Conservation (phyloP, 2,329 filamentous ascomycete species). For the Trichothecium roseum region DNA sequence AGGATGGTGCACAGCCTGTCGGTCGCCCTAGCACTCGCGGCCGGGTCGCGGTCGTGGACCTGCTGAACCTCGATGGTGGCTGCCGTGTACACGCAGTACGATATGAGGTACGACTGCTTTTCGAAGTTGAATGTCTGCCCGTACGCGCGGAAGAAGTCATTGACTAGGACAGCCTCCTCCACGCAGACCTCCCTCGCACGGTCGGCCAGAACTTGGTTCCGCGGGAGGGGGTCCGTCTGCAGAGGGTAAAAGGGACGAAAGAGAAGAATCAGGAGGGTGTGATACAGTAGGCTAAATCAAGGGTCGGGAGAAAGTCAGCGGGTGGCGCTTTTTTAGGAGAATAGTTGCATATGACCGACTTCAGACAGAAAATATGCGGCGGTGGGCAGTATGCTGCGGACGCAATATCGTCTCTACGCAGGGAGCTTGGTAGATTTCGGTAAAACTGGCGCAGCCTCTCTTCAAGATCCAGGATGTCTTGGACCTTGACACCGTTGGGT, state of each 20-base stretch:
- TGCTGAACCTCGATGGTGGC: slow-evolving; percentile 7
- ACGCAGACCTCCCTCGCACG: background rate
- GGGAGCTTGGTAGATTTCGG: background rate
- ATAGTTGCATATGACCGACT: slow-evolving; percentile 5
- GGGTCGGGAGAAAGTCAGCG: background rate
- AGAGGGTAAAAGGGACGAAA: slow-evolving; percentile 4
- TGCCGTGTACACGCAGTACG: slow-evolving; percentile 12
- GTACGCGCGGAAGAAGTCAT: slow-evolving; percentile 48
- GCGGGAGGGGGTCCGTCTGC: background rate
- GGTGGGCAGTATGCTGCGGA: slow-evolving; percentile 4
- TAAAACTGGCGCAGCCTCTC: slow-evolving; percentile 5
- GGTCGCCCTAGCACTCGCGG: background rate
- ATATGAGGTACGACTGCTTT: slow-evolving; percentile 12
- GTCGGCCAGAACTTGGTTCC: background rate
- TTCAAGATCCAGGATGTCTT: slow-evolving; percentile 5
- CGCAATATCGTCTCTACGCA: slow-evolving; percentile 3
- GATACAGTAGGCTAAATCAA: slow-evolving; percentile 6
- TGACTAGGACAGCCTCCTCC: slow-evolving; percentile 46
- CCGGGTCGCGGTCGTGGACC: slow-evolving; percentile 2
- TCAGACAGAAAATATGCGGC: slow-evolving; percentile 8
- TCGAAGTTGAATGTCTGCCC: slow-evolving; percentile 10
- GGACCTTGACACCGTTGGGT: no score
- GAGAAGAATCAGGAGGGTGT: slow-evolving; percentile 8
- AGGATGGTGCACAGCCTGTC: slow-evolving; percentile 3
- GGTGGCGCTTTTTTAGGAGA: no score